Evolutionary conservation across 176 grass and related monocot species (phyloP).

Genomic region (Zizania latifolia): DNA sequence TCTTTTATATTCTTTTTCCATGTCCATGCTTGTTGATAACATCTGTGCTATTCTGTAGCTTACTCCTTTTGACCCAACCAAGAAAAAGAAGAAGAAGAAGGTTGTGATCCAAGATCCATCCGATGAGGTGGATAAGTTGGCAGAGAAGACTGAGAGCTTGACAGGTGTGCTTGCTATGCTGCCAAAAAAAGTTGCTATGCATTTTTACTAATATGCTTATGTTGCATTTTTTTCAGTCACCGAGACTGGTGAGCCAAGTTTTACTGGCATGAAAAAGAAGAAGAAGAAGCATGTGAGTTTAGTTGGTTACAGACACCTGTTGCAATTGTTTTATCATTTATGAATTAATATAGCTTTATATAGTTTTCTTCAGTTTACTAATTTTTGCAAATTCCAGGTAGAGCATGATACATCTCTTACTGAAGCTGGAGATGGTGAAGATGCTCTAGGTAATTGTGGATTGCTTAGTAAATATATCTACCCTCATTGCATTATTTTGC

Average conservation of each 20-base stretch:
- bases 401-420: conserved; percentile 47
- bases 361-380: background rate
- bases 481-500: background rate
- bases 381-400: conserved; percentile 37
- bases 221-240: conserved; percentile 33
- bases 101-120: conserved; percentile 71
- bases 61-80: conserved; percentile 81
- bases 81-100: conserved; percentile 99
- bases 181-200: background rate
- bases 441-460: conserved; percentile 26
- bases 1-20: background rate
- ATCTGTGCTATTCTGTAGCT: conserved; percentile 40
- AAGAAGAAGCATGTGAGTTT: conserved; percentile 90
- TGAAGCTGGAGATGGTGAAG: conserved; percentile 38
- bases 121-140: conserved; percentile 71
- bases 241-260: conserved; percentile 55
- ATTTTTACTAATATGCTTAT: conserved; percentile 1
- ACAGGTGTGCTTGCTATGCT: conserved; percentile 15
- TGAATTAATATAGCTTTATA: background rate
- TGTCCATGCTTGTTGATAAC: background rate
- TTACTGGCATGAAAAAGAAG: conserved; percentile 88
- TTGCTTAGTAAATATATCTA: background rate
- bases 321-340: conserved; percentile 2
- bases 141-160: conserved; percentile 64
- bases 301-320: background rate